These are phyloP conservation scores for Endothia cerciana DNA, from an alignment of 2,329 filamentous ascomycete genomes.

Conservation along the genomic window DNA sequence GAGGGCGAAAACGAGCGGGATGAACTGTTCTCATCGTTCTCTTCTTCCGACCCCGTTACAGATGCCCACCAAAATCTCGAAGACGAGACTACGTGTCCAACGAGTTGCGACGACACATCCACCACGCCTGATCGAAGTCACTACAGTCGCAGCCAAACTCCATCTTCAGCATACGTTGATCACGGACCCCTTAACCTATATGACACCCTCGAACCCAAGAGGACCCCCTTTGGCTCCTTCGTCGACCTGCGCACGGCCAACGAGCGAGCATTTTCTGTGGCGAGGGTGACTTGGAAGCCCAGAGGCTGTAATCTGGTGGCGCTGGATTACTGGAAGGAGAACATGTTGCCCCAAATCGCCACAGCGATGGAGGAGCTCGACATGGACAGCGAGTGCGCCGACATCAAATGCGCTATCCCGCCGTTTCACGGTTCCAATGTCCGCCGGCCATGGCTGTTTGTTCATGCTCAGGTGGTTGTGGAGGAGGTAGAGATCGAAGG, in stretches of 20 bases:
- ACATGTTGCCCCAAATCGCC: constrained; percentile 1
- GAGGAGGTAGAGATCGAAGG: constrained; percentile 15
- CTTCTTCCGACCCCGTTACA: not conserved
- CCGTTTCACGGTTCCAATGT: constrained; percentile 3
- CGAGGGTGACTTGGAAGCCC: constrained; percentile 16
- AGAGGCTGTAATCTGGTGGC: not conserved
- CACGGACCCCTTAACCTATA: not conserved
- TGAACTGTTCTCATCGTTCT: not conserved
- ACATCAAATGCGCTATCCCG: constrained; percentile 1
- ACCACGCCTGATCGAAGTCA: not conserved
- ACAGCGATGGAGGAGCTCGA: constrained; percentile 6
- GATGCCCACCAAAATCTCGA: not conserved
- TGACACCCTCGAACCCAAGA: constrained; percentile 5
- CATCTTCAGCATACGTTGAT: not conserved
- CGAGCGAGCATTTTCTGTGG: constrained; percentile 13
- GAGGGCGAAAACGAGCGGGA: not conserved
- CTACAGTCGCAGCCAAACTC: not conserved
- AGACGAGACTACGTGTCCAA: not conserved
- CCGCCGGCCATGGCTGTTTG: constrained; percentile 20
- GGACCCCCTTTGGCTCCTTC: constrained; percentile 7
- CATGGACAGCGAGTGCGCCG: constrained; percentile 1
- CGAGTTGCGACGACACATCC: not conserved
- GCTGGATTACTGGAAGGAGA: constrained; percentile 6
- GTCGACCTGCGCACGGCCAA: constrained; percentile 21
- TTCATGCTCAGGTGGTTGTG: constrained; percentile 10